These are phyloP conservation scores for Thalassiosira mediterranea DNA, from an alignment of 352 stramenopile species.

Conservation along the genomic window DNA sequence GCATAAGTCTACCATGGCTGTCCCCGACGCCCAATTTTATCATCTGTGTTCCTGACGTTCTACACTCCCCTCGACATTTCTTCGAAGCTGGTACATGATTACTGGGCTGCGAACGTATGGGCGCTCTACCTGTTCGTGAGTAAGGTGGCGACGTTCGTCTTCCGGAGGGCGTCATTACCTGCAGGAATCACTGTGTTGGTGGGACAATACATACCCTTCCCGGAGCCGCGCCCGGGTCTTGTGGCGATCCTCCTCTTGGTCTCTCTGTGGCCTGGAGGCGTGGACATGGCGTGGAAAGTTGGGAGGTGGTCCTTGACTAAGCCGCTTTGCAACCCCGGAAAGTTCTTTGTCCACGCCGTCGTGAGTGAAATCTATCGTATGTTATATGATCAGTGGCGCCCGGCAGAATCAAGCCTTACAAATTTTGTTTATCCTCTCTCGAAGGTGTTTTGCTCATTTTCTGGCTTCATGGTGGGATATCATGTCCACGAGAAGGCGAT, in stretches of 20 bases:
- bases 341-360: conserved; percentile 57
- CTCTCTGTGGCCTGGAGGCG: conserved; percentile 85
- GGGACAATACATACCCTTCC: conserved; percentile 38
- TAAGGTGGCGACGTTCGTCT: conserved; percentile 77
- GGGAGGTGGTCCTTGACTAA: conserved; percentile 25
- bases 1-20: conserved; percentile 4
- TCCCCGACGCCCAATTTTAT: too few species aligned
- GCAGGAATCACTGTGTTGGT: conserved; percentile 16
- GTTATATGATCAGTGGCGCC: too few species aligned
- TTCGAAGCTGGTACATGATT: conserved; percentile 97
- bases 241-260: conserved; percentile 87
- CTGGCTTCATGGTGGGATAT: conserved; percentile 95
- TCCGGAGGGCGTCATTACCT: conserved; percentile 10
- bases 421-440: too few species aligned
- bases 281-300: conserved; percentile 52
- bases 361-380: too few species aligned
- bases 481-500: conserved; percentile 99
- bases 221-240: conserved; percentile 71
- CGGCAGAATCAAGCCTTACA: too few species aligned
- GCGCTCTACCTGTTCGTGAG: conserved; percentile 93
- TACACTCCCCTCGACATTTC: too few species aligned
- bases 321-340: conserved; percentile 15
- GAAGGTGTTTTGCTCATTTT: conserved; percentile 91
- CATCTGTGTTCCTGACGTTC: too few species aligned
- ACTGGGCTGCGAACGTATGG: conserved; percentile 99